These are phyloP conservation scores for Quercus phellos DNA, from an alignment of 331 rosid species.

Conservation along the genomic window DNA sequence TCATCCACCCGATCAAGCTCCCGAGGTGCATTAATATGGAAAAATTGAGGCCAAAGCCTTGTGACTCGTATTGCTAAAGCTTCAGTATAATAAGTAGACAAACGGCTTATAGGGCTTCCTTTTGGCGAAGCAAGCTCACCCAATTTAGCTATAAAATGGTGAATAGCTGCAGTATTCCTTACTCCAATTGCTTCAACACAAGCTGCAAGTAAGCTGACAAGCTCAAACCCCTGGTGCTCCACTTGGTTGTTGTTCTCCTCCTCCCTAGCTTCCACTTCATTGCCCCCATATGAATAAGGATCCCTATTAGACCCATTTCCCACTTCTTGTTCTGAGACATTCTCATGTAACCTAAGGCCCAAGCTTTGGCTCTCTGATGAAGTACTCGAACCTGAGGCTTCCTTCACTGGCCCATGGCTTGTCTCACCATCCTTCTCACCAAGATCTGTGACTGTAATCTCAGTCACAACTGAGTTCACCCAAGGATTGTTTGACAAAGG, in stretches of 20 bases:
- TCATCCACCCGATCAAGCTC: slow-evolving; percentile 71
- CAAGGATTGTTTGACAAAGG: slow-evolving; percentile 54
- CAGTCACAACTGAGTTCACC: slow-evolving; percentile 59
- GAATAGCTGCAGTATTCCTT: slow-evolving; percentile 55
- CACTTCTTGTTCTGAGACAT: slow-evolving; percentile 50
- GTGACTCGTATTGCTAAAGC: slow-evolving; percentile 73
- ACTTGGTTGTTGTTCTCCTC: slow-evolving; percentile 41
- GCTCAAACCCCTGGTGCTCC: slow-evolving; percentile 72
- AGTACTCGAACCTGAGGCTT: slow-evolving; percentile 52
- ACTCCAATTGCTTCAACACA: slow-evolving; percentile 84
- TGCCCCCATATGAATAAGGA: slow-evolving; percentile 51
- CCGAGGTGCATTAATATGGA: slow-evolving; percentile 47
- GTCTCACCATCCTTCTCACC: slow-evolving; percentile 53
- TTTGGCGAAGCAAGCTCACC: slow-evolving; percentile 80
- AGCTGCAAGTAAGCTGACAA: slow-evolving; percentile 61
- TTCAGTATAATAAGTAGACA: slow-evolving; percentile 71
- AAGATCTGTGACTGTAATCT: slow-evolving; percentile 63
- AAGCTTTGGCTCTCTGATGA: slow-evolving; percentile 67
- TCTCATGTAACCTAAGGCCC: slow-evolving; percentile 49
- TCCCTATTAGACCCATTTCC: slow-evolving; percentile 58
- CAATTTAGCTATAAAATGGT: slow-evolving; percentile 61
- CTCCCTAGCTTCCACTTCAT: slow-evolving; percentile 45
- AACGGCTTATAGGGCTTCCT: slow-evolving; percentile 50
- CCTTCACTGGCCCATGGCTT: slow-evolving; percentile 42
- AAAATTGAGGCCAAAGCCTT: slow-evolving; percentile 79